Percentiles rank a stretch among this genome's conserved stretches.
phyloP scores from a whole-genome alignment of 805 yeast species.

The Tetrapisispora fleetii region DNA sequence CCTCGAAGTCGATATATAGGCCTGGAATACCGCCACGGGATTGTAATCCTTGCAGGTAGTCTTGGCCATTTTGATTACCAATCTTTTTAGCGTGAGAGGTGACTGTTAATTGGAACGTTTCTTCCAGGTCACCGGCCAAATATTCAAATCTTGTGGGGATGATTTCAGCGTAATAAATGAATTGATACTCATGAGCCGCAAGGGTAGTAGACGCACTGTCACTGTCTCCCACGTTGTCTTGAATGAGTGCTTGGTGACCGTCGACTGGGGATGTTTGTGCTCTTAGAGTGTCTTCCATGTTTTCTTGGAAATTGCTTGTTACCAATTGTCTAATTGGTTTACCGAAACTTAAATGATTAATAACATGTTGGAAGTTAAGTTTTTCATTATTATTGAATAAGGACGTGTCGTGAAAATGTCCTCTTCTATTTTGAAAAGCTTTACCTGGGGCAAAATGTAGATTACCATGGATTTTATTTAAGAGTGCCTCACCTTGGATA shows the following conservation, averaged over 20 bases:
- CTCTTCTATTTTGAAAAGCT: constrained; percentile 43
- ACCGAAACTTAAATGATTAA: constrained; percentile 82
- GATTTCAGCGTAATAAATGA: constrained; percentile 75
- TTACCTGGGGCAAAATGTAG: constrained; percentile 95
- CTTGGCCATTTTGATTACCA: constrained; percentile 57
- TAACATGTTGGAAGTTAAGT: constrained; percentile 66
- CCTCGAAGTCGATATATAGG: constrained; percentile 76
- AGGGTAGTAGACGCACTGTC: neutral
- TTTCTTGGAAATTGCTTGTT: neutral
- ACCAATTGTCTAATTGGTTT: constrained; percentile 4
- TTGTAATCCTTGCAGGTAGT: constrained; percentile 79
- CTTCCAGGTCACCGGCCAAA: constrained; percentile 36
- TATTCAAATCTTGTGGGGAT: constrained; percentile 82
- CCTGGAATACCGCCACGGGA: constrained; percentile 88
- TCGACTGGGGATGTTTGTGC: constrained; percentile 44
- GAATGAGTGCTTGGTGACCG: constrained; percentile 31
- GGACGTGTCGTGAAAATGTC: constrained; percentile 80
- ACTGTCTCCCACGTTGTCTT: constrained; percentile 17
- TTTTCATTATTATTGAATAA: constrained; percentile 50
- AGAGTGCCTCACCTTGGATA: constrained; percentile 63
- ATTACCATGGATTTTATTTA: constrained; percentile 83
- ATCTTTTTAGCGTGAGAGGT: constrained; percentile 83
- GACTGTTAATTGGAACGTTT: constrained; percentile 84
- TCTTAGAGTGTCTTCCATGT: neutral
- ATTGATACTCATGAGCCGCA: constrained; percentile 47